phyloP scores from a whole-genome alignment of 2,329 filamentous ascomycete species.

The Alternaria triticina region DNA sequence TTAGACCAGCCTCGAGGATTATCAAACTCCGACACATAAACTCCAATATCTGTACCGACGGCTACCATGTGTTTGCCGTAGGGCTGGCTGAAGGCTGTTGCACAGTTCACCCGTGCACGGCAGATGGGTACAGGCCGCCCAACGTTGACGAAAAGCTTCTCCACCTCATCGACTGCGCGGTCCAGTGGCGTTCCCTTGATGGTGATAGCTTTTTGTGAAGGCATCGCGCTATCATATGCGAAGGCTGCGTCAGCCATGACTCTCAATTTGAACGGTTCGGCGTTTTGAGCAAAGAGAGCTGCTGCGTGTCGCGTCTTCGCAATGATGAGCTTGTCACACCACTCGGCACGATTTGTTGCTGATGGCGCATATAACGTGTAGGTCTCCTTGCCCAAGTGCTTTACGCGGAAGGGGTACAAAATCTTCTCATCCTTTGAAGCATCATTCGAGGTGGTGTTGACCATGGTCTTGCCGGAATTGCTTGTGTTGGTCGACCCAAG shows the following conservation, averaged over 20 bases:
- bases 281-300: slow-evolving; percentile 87
- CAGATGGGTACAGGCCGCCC: slow-evolving; percentile 81
- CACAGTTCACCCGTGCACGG: slow-evolving; percentile 87
- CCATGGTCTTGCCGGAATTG: slow-evolving; percentile 59
- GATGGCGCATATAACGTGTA: slow-evolving; percentile 89
- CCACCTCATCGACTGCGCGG: slow-evolving; percentile 86
- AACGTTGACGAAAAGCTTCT: slow-evolving; percentile 69
- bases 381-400: slow-evolving; percentile 91
- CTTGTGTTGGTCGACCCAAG: slow-evolving; percentile 54
- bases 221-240: slow-evolving; percentile 71
- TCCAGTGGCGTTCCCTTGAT: slow-evolving; percentile 93
- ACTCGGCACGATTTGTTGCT: slow-evolving; percentile 77
- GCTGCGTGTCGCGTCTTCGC: slow-evolving; percentile 94
- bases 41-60: slow-evolving; percentile 92
- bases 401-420: slow-evolving; percentile 92
- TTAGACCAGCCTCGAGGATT: slow-evolving; percentile 91
- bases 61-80: slow-evolving; percentile 87
- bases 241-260: slow-evolving; percentile 95
- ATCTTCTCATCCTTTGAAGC: slow-evolving; percentile 73
- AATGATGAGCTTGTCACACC: slow-evolving; percentile 92
- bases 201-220: slow-evolving; percentile 67
- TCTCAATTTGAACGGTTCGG: slow-evolving; percentile 89
- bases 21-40: slow-evolving; percentile 85
- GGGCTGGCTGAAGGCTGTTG: slow-evolving; percentile 82
- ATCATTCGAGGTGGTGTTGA: slow-evolving; percentile 58